Evolutionary conservation across 2,329 filamentous ascomycete species (phyloP).

Genomic region (Aspergillus ustus): DNA sequence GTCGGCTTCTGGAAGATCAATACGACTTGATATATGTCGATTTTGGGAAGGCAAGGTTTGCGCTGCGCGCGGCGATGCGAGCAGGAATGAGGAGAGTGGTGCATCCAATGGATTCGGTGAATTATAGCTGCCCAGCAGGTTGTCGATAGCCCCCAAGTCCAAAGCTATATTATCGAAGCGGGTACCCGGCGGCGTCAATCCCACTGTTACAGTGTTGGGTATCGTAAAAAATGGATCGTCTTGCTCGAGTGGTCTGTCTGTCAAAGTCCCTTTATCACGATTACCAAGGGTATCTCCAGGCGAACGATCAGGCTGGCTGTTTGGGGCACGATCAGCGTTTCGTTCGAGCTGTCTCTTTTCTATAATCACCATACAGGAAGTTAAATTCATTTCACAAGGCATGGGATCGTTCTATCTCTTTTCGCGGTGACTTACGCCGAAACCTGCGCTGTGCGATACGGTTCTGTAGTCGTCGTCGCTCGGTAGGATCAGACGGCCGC

Average conservation of each 20-base stretch:
- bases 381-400: not conserved
- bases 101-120: not conserved
- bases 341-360: constrained; percentile 4
- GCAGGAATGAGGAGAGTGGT: not conserved
- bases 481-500: constrained; percentile 3
- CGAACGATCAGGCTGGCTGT: not conserved
- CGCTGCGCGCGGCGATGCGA: not conserved
- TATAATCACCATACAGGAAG: not conserved
- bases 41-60: not conserved
- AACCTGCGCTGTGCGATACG: constrained; percentile 14
- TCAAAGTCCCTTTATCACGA: not conserved
- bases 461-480: constrained; percentile 13
- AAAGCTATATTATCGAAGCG: not conserved
- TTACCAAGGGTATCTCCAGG: not conserved
- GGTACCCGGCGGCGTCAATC: not conserved
- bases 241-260: not conserved
- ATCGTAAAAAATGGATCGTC: not conserved
- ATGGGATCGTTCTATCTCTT: not conserved
- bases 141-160: not conserved
- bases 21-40: not conserved
- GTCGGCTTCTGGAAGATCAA: not conserved
- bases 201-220: not conserved
- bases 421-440: constrained; percentile 2
- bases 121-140: not conserved
- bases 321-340: not conserved